Conservation (phyloP, 345 rosid genomes). For the Erysimum cheiranthoides region DNA sequence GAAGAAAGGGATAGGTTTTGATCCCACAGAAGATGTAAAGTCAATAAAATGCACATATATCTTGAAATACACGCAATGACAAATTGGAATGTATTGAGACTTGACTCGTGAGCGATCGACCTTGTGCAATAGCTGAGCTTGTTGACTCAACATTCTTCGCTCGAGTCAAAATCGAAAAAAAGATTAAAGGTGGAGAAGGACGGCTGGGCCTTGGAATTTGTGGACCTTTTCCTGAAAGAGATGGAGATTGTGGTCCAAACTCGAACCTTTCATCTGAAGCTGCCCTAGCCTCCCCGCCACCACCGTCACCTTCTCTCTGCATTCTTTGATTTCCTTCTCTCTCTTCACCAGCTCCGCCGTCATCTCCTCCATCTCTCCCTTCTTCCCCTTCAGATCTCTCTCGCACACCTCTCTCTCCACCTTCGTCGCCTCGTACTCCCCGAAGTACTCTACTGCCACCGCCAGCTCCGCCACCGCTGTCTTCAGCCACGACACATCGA, state of each 20-base stretch:
- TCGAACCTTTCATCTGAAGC: conserved; percentile 54
- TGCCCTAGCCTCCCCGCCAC: conserved; percentile 48
- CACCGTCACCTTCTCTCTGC: conserved; percentile 50
- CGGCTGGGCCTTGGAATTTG: conserved; percentile 51
- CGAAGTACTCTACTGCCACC: conserved; percentile 54
- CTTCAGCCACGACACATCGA: conserved; percentile 68
- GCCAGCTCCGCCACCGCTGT: conserved; percentile 52
- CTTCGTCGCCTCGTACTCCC: conserved; percentile 51
- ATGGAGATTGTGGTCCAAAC: conserved; percentile 47
- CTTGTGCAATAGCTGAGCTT: too few species aligned
- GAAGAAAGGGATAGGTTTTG: too few species aligned
- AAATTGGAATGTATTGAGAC: too few species aligned
- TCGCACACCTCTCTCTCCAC: conserved; percentile 55
- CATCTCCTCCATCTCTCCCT: conserved; percentile 56
- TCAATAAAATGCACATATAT: too few species aligned
- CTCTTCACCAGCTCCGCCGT: conserved; percentile 51
- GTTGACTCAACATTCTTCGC: too few species aligned
- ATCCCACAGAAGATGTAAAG: too few species aligned
- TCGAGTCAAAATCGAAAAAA: too few species aligned
- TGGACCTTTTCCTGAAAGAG: conserved; percentile 45
- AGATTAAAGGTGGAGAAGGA: conserved; percentile 1
- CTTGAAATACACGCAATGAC: too few species aligned
- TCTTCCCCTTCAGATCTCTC: conserved; percentile 45
- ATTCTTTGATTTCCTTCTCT: conserved; percentile 56
- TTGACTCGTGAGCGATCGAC: too few species aligned